A percentile compares a stretch with the other conserved stretches of the same genome.
phyloP scores from a whole-genome alignment of 2,329 filamentous ascomycete genomes.

The Curvularia hawaiiensis region DNA sequence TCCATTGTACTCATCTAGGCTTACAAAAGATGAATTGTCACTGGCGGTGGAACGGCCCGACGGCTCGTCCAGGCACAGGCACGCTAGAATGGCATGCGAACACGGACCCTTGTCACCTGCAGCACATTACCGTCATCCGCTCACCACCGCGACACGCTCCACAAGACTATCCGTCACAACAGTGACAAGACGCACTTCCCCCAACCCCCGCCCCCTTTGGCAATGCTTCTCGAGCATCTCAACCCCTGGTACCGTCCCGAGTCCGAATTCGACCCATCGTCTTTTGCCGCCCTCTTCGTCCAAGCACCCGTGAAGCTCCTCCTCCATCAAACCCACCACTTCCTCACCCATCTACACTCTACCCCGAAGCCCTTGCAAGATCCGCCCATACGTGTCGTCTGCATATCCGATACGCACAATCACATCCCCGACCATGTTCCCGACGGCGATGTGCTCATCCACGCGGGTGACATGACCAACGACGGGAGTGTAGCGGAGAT shows the following conservation, averaged over 20 bases:
- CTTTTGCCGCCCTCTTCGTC: slow-evolving; percentile 66
- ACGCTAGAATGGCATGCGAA: slow-evolving; percentile 14
- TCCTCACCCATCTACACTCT: slow-evolving; percentile 71
- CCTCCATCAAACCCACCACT: slow-evolving; percentile 65
- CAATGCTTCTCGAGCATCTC: slow-evolving; percentile 39
- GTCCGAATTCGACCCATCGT: slow-evolving; percentile 51
- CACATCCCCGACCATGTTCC: slow-evolving; percentile 66
- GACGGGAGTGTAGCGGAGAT: slow-evolving; percentile 73
- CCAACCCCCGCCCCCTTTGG: neutral
- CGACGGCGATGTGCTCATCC: slow-evolving; percentile 82
- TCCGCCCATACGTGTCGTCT: slow-evolving; percentile 74
- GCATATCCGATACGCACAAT: slow-evolving; percentile 88
- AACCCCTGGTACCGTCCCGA: slow-evolving; percentile 33
- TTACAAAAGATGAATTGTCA: neutral
- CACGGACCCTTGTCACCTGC: slow-evolving; percentile 6
- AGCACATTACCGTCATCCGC: slow-evolving; percentile 6
- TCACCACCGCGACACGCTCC: slow-evolving; percentile 8
- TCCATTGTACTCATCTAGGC: neutral
- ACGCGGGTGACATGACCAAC: slow-evolving; percentile 84
- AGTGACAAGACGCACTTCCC: too few species aligned
- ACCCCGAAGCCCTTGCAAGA: slow-evolving; percentile 62
- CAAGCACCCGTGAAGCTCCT: slow-evolving; percentile 69
- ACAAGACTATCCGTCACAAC: too few species aligned
- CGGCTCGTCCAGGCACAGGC: too few species aligned
- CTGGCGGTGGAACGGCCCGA: neutral